Evolutionary conservation across 2,329 filamentous ascomycete species (phyloP).

Genomic region (Chaetomiaceae sp.): DNA sequence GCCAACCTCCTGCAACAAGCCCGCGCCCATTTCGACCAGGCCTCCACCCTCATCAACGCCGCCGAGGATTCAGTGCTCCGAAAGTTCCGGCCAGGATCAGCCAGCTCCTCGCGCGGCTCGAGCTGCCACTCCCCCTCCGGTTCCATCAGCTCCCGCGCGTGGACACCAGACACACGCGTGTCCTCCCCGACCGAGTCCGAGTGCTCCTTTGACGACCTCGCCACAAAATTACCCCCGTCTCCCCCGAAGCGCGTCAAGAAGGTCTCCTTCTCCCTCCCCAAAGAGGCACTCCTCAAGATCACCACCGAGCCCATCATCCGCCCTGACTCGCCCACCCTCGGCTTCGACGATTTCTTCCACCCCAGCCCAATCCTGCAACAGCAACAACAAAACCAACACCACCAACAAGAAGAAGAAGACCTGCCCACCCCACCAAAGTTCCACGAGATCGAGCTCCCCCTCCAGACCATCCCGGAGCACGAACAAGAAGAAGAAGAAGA

Average conservation of each 20-base stretch:
- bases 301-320: slow-evolving; percentile 46
- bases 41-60: slow-evolving; percentile 42
- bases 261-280: slow-evolving; percentile 40
- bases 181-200: slow-evolving; percentile 46
- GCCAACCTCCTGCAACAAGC: slow-evolving; percentile 47
- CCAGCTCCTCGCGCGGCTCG: slow-evolving; percentile 32
- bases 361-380: slow-evolving; percentile 23
- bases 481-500: slow-evolving; percentile 18
- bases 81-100: slow-evolving; percentile 36
- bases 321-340: slow-evolving; percentile 57
- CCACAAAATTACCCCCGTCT: slow-evolving; percentile 20
- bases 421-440: slow-evolving; percentile 14
- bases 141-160: slow-evolving; percentile 41
- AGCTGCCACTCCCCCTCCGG: slow-evolving; percentile 44
- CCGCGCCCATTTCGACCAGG: slow-evolving; percentile 46
- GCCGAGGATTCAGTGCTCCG: slow-evolving; percentile 39
- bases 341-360: slow-evolving; percentile 43
- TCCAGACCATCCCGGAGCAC: slow-evolving; percentile 20
- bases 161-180: slow-evolving; percentile 38
- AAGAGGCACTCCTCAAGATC: slow-evolving; percentile 31
- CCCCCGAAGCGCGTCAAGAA: slow-evolving; percentile 35
- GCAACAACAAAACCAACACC: slow-evolving; percentile 23
- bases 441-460: slow-evolving; percentile 21
- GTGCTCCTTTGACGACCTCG: slow-evolving; percentile 34
- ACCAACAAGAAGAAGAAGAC: no score